Conservation (phyloP, 768 basidiomycete genomes). For the Suillus luteus region DNA sequence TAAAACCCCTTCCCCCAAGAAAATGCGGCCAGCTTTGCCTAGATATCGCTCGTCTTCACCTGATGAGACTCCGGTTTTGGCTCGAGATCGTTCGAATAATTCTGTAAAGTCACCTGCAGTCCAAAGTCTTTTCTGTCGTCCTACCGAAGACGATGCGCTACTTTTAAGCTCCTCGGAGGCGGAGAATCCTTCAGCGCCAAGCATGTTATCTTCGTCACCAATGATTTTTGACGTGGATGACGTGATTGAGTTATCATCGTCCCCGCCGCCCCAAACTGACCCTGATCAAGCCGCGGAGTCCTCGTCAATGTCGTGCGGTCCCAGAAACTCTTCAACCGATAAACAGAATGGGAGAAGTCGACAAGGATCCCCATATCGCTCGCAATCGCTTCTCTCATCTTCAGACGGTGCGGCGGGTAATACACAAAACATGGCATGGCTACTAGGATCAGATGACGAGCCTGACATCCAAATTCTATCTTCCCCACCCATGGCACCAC, state of each 20-base stretch:
- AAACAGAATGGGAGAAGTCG: neutral
- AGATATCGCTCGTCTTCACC: conserved; percentile 20
- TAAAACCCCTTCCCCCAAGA: conserved; percentile 11
- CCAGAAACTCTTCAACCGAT: neutral
- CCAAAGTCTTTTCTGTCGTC: neutral
- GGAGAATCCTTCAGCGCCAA: conserved; percentile 13
- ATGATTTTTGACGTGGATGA: conserved; percentile 22
- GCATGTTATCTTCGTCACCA: conserved; percentile 25
- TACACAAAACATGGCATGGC: conserved; percentile 59
- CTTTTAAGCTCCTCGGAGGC: conserved; percentile 7
- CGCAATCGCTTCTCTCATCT: conserved; percentile 17
- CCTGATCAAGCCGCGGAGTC: neutral
- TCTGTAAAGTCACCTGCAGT: neutral
- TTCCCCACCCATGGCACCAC: conserved; percentile 45
- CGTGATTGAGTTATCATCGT: conserved; percentile 36
- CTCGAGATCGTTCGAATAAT: neutral
- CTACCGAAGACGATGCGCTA: neutral
- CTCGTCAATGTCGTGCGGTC: neutral
- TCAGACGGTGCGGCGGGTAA: conserved; percentile 12
- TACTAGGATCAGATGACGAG: conserved; percentile 68
- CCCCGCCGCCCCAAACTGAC: conserved; percentile 17
- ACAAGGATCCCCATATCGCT: conserved; percentile 21
- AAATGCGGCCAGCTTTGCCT: conserved; percentile 13
- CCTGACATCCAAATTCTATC: conserved; percentile 51
- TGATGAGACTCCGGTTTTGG: conserved; percentile 7